phyloP scores from a whole-genome alignment of 1,139 yeast genomes.

The Debaryomyces udenii region DNA sequence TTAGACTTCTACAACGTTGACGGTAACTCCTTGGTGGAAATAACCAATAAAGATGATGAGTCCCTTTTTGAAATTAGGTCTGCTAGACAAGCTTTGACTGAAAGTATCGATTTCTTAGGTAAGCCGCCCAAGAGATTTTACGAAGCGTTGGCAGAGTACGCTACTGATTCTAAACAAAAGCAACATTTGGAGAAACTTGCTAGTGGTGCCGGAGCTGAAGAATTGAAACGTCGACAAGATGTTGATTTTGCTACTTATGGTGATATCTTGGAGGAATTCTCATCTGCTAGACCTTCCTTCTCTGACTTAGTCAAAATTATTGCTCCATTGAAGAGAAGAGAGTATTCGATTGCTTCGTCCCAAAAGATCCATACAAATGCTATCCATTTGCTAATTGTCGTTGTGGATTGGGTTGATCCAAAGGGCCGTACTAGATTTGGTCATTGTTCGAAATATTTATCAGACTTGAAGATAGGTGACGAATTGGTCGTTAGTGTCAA shows the following conservation, averaged over 20 bases:
- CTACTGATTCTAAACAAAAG: constrained; percentile 70
- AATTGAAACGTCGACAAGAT: constrained; percentile 83
- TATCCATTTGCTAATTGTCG: constrained; percentile 89
- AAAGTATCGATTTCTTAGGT: constrained; percentile 86
- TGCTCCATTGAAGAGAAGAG: constrained; percentile 93
- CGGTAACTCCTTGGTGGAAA: constrained; percentile 66
- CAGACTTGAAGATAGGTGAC: constrained; percentile 77
- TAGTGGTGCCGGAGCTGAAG: constrained; percentile 82
- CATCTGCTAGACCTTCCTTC: constrained; percentile 80
- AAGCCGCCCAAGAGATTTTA: constrained; percentile 95
- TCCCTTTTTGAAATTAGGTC: constrained; percentile 70
- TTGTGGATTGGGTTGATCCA: constrained; percentile 93
- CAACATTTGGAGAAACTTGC: constrained; percentile 63
- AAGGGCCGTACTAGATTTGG: constrained; percentile 88
- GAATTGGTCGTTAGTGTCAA: constrained; percentile 93
- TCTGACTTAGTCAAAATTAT: constrained; percentile 71
- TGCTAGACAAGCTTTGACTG: constrained; percentile 76
- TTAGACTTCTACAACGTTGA: constrained; percentile 71
- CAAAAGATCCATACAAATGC: constrained; percentile 91
- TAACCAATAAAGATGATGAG: constrained; percentile 70
- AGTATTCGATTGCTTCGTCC: constrained; percentile 97
- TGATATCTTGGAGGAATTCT: constrained; percentile 79
- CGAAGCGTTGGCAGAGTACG: constrained; percentile 76
- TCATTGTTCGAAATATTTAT: constrained; percentile 88
- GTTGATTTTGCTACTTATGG: constrained; percentile 80